Evolutionary conservation across 306 rosid species (phyloP), one percentile per base, ranked within the genome.

Genomic region (Glycine latifolia): DNA sequence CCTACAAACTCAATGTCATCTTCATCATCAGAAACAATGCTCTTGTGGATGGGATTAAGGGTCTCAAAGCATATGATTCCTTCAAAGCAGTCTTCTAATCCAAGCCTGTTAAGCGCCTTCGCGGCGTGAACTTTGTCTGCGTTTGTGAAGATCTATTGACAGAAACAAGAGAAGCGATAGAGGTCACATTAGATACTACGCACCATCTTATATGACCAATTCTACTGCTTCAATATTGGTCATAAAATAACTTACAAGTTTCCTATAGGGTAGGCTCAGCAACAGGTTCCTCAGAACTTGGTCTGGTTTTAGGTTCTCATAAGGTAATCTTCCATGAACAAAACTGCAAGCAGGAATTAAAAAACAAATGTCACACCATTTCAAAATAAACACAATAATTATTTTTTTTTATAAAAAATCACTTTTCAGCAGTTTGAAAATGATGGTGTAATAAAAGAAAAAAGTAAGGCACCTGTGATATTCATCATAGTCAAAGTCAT

Each of bases 31-130:
- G 97, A 92, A 15, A 86, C 87, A 7, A 49, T 85, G 71, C 12
- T 87, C 54, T 92, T 90, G 75, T 94, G 91, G 41, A 49, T 87
- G 9, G 92, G 94, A 88, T 96, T 96, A 50, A 96, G 91, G 17
- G 98, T 96, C 87, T 96, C 99, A 87, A 96, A 96, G 88, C 99
- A 96, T 47, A 94, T 87, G 7, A 96, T 96, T 69, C 98, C 97
- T 84, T 92, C 97, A 82, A 96, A 96, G 77, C 94, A 94, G 52
- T 88, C 98, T 71, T 96, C 97, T 70, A 96, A 87, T 44, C 97
- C 99, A 80, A 96, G 97, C 85, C 87, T 91, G 69, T 83, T 87
- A 10, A 96, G 93, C 53, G 90, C 97, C 80, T 91, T 87, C 50
- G 75, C 89, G 0, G 99, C 91, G 43, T 96, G 99, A 53, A 88